phyloP scores from a whole-genome alignment of 805 yeast species.

The Isabelozyma pseudorhagii region DNA sequence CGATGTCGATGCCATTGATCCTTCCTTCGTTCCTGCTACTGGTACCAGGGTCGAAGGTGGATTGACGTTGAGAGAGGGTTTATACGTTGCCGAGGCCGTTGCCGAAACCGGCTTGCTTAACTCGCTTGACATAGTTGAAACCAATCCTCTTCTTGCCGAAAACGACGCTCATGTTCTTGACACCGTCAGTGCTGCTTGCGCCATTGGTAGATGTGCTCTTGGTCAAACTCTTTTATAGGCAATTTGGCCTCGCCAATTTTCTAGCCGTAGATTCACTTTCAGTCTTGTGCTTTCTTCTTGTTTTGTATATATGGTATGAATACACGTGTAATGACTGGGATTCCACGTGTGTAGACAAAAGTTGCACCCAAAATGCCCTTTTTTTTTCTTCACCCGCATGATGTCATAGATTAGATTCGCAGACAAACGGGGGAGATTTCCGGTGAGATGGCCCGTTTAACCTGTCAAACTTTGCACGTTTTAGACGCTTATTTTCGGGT shows the following conservation, averaged over 20 bases:
- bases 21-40: conserved; percentile 90
- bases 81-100: conserved; percentile 86
- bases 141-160: conserved; percentile 85
- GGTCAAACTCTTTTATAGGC: conserved; percentile 78
- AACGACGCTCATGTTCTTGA: conserved; percentile 71
- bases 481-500: not conserved
- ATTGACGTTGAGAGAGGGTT: conserved; percentile 87
- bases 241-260: not conserved
- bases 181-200: conserved; percentile 86
- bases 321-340: not conserved
- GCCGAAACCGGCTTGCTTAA: conserved; percentile 87
- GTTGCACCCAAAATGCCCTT: not conserved
- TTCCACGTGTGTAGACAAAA: not conserved
- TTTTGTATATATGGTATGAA: not conserved
- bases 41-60: conserved; percentile 99
- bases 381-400: not conserved
- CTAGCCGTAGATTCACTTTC: too few relatives aligned
- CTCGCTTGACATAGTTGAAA: conserved; percentile 90
- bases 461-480: not conserved
- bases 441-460: not conserved
- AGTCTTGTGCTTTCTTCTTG: too few relatives aligned
- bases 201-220: conserved; percentile 88
- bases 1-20: conserved; percentile 97
- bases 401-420: not conserved
- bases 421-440: not conserved